Base-by-base conservation (phyloP, 306 rosid genomes). In the Cucurbita maxima region DNA sequence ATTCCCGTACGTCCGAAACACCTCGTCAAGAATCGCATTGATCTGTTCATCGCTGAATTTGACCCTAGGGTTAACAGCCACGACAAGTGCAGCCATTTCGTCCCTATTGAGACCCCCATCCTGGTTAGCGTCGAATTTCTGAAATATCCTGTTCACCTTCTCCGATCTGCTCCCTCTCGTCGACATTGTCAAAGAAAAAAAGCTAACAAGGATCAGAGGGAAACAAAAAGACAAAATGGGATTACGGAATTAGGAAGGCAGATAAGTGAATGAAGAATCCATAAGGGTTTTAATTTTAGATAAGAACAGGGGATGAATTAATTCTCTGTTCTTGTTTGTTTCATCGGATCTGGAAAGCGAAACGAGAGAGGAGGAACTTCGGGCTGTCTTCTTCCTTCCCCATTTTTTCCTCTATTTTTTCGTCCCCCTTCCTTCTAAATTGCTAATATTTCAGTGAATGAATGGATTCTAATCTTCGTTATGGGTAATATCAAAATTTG, bases 81-180 rank as follows among this genome's bases (percentile, higher is more conserved):
- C 99, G 2, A 95, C 99, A 7, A 95, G 96, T 8, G 95, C 89
- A 8, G 97, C 92, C 99, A 95, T 95, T 63, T 95, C 99, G 9
- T 84, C 97, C 16, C 96, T 62, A 76, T 88, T 95, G 25, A 94
- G 90, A 3, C 97, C 99, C 3, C 97, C 99, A 38, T 94, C 97
- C 11, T 75, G 87, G 81, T 88, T 91, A 5, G 38, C 76, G n/a
- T 94, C 99, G 67, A 94, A 94, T 81, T 91, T 97, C 71, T 84
- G 83, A 75, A 94, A 94, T 51, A 94, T 94, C 69, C 96, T 78
- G 77, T 89, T 89, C 68, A 94, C 99, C 83, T 94, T 94, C 90
- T 94, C 99, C 75, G 99, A 94, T 94, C 97, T 88, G 84, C 88
- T 85, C 51, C 99, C 99, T 83, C 99, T 91, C 8, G 96, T 83